Evolutionary conservation across 257 asterid species (phyloP), one percentile per base, ranked within the genome.

Genomic region (Verbena officinalis): DNA sequence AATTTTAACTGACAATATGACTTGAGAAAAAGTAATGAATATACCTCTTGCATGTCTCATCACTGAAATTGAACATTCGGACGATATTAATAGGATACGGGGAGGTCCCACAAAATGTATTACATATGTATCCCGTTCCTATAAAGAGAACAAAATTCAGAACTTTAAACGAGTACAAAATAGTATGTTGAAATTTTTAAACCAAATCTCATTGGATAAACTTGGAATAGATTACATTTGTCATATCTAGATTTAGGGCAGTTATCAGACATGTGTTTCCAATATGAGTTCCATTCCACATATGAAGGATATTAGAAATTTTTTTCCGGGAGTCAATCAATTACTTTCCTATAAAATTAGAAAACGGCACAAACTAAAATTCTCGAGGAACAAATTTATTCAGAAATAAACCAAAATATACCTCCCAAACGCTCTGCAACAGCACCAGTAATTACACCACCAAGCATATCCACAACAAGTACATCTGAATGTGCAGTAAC

Each of bases 351-450:
- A 17, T 44, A 22, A 11, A 49, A 42, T 15, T 6, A 33, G n/a
- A 38, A 54, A 3, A 23, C n/a, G 23, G 44, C n/a, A 45, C 19
- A 14, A n/a, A 36, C 33, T 30, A 14, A 57, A 67, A 11, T 7
- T 63, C 13, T 64, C 43, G n/a, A 51, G 48, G 14, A 76, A 46
- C 24, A 71, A 34, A 45, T 38, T 46, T 13, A 24, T 59, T 62
- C 34, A 71, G 52, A 48, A 73, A 50, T 27, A 53, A 44, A 68
- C 30, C 39, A 71, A 45, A 2, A 27, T 5, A 31, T 79, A 93
- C 99, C 97, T 90, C 97, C 99, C 78, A 93, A 68, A 50, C 99
- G 96, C 79, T 93, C 99, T 1, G 96, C 96, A 46, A 87, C 90
- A 34, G 97, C 83, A 62, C 96, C 97, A 17, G 95, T 87, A 45